Conservation (phyloP, 202 grass and related monocot genomes). For the Panicum virgatum region DNA sequence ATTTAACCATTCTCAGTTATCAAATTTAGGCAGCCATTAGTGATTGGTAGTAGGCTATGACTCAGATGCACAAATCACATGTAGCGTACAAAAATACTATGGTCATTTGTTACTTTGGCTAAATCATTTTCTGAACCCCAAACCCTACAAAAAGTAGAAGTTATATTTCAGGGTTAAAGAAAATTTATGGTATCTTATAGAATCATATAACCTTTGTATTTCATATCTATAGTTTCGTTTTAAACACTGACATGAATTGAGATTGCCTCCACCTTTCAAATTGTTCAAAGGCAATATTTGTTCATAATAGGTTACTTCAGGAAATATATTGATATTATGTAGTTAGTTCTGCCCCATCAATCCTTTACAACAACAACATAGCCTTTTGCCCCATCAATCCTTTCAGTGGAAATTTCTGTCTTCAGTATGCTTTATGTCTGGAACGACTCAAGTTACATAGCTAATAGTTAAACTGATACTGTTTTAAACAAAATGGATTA, state of each 20-base stretch:
- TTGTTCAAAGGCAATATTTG: neutral
- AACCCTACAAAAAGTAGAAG: neutral
- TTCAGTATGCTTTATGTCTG: neutral
- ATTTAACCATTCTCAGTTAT: neutral
- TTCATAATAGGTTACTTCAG: neutral
- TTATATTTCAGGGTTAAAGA: neutral
- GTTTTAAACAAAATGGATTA: conserved; percentile 17
- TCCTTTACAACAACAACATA: too few species aligned
- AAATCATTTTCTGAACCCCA: neutral
- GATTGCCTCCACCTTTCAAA: neutral
- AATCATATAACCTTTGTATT: neutral
- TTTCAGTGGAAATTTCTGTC: neutral
- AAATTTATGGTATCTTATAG: neutral
- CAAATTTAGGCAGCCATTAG: neutral
- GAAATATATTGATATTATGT: neutral
- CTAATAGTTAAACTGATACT: neutral
- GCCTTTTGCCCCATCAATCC: too few species aligned
- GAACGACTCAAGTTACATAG: neutral
- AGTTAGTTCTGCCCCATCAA: neutral
- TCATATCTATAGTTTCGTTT: neutral
- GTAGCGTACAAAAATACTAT: neutral
- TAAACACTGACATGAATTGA: neutral
- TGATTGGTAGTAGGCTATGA: neutral
- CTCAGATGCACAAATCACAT: neutral
- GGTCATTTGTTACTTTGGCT: neutral